A percentile compares a stretch with the other conserved stretches of the same genome.
Evolutionary conservation across 2,329 filamentous ascomycete species (phyloP).

Genomic region (Penicillium brasilianum): DNA sequence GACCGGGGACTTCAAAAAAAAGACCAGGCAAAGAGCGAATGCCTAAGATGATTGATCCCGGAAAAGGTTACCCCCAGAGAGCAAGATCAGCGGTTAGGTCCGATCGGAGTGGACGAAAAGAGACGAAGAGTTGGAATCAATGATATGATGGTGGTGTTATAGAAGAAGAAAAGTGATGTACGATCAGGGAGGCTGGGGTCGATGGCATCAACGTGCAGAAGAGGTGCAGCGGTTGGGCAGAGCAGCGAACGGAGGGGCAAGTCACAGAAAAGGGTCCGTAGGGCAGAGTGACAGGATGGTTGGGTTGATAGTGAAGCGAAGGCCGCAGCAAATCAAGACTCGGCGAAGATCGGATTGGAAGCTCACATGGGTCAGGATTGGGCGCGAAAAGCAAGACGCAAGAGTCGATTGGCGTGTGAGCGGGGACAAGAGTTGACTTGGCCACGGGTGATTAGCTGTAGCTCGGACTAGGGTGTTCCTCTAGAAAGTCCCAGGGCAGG

Average conservation of each 20-base stretch:
- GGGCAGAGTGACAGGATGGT: conserved; percentile 14
- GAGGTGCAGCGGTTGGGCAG: conserved; percentile 27
- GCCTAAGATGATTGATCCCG: conserved; percentile 20
- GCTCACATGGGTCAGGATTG: conserved; percentile 17
- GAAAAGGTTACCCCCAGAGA: conserved; percentile 8
- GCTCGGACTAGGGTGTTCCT: not conserved
- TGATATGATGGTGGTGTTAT: not conserved
- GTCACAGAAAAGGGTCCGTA: conserved; percentile 11
- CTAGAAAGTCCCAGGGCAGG: not conserved
- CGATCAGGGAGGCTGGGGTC: conserved; percentile 23
- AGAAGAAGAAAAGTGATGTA: conserved; percentile 20
- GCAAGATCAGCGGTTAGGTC: conserved; percentile 20
- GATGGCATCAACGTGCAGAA: conserved; percentile 27
- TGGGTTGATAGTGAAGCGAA: conserved; percentile 30
- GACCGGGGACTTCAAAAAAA: not conserved
- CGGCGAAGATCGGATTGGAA: conserved; percentile 15
- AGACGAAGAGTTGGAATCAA: not conserved
- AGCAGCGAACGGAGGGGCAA: conserved; percentile 25
- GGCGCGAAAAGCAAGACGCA: not conserved
- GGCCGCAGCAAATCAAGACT: conserved; percentile 25
- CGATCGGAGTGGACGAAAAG: conserved; percentile 16
- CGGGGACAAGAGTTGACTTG: not conserved
- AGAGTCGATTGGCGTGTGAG: not conserved
- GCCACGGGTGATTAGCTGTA: conserved; percentile 2
- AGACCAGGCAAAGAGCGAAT: conserved; percentile 8